phyloP scores from a whole-genome alignment of 805 yeast species.

The Candida caryicola region DNA sequence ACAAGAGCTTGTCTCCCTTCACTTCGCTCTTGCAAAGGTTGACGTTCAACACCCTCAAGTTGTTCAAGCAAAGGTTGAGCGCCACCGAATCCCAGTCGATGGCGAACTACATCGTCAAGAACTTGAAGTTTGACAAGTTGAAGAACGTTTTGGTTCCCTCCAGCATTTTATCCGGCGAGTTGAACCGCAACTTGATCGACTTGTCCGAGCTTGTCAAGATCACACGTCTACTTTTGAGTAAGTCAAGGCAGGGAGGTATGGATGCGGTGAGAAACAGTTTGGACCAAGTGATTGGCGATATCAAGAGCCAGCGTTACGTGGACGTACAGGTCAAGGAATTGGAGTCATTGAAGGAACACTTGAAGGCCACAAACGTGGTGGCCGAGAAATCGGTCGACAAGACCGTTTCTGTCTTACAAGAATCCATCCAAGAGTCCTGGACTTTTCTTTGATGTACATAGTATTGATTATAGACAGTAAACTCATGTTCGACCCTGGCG shows the following conservation, averaged over 20 bases:
- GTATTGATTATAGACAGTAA: too few species aligned
- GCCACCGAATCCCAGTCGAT: constrained; percentile 21
- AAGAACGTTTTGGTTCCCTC: constrained; percentile 14
- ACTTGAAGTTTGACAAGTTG: constrained; percentile 28
- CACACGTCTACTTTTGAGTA: constrained; percentile 1
- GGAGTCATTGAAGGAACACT: neutral
- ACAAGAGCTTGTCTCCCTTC: constrained; percentile 7
- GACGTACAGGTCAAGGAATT: neutral
- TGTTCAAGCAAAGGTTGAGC: constrained; percentile 19
- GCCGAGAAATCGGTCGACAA: neutral
- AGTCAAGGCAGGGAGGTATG: neutral
- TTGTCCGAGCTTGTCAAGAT: constrained; percentile 9
- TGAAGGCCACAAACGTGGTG: neutral
- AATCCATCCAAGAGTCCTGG: neutral
- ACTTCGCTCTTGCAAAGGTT: constrained; percentile 13
- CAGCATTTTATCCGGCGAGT: constrained; percentile 13
- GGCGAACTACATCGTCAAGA: constrained; percentile 28
- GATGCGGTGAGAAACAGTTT: neutral
- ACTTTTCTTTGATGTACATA: neutral
- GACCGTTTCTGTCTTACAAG: neutral
- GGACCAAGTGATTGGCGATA: neutral
- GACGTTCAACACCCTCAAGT: constrained; percentile 25
- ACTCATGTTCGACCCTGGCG: too few species aligned
- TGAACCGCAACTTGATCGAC: constrained; percentile 16
- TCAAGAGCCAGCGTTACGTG: neutral